These are phyloP conservation scores for Gamarada debralockiae DNA, from an alignment of 495 filamentous ascomycete genomes.

Conservation along the genomic window DNA sequence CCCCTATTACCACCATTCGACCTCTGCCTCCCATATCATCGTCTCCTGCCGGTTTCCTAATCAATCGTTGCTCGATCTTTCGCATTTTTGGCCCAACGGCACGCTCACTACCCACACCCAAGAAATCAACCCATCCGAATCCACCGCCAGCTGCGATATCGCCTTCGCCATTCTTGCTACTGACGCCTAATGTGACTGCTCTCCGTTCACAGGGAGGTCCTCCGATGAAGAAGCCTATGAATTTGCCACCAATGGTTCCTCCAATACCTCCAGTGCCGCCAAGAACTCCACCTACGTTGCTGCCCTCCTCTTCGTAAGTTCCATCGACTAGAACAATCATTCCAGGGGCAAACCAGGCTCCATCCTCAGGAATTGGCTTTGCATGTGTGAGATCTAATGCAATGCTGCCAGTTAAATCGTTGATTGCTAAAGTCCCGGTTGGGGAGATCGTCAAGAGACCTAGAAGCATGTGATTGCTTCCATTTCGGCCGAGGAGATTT, in stretches of 20 bases:
- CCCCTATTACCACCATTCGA: slow-evolving; percentile 70
- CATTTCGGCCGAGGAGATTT: slow-evolving; percentile 86
- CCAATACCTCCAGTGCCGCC: slow-evolving; percentile 77
- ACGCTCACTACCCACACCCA: slow-evolving; percentile 86
- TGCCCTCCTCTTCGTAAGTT: slow-evolving; percentile 87
- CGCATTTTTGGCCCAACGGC: slow-evolving; percentile 80
- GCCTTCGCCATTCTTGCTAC: slow-evolving; percentile 41
- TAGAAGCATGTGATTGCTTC: slow-evolving; percentile 80
- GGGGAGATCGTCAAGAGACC: slow-evolving; percentile 79
- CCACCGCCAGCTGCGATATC: slow-evolving; percentile 63
- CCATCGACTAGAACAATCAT: slow-evolving; percentile 96
- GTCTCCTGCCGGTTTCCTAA: neutral
- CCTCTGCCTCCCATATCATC: slow-evolving; percentile 32
- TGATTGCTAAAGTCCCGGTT: slow-evolving; percentile 76
- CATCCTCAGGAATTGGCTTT: slow-evolving; percentile 74
- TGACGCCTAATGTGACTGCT: slow-evolving; percentile 70
- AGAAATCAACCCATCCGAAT: slow-evolving; percentile 95
- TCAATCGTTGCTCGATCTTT: slow-evolving; percentile 51
- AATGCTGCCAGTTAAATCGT: slow-evolving; percentile 84
- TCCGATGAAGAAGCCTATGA: slow-evolving; percentile 83
- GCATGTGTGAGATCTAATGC: slow-evolving; percentile 78
- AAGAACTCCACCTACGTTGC: slow-evolving; percentile 58
- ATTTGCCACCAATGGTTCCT: slow-evolving; percentile 82
- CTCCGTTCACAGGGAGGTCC: slow-evolving; percentile 88
- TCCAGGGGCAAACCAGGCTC: slow-evolving; percentile 85